A percentile compares a stretch with the other conserved stretches of the same genome.
These are phyloP conservation scores for Xylaria sp. DNA, from an alignment of 2,329 filamentous ascomycete species.

Conservation along the genomic window DNA sequence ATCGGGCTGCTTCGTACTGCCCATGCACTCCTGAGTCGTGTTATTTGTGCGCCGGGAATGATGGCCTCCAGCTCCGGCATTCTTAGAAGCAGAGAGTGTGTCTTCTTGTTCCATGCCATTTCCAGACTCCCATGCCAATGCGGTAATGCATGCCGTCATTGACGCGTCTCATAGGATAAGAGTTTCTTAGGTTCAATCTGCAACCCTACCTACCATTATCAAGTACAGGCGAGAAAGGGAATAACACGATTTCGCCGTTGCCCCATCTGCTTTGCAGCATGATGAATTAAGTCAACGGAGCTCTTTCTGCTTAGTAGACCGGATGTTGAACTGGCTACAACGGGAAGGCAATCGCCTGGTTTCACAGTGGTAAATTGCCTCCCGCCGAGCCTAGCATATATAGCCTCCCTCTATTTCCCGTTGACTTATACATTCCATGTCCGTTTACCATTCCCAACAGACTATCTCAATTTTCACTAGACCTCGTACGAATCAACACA, in stretches of 20 bases:
- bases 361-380: slow-evolving; percentile 4
- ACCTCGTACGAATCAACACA: slow-evolving; percentile 10
- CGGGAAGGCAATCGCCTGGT: slow-evolving; percentile 20
- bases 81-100: not conserved
- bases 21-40: not conserved
- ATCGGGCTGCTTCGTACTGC: not conserved
- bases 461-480: not conserved
- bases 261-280: slow-evolving; percentile 22
- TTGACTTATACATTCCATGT: slow-evolving; percentile 15
- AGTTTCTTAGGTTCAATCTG: slow-evolving; percentile 23
- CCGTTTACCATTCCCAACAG: slow-evolving; percentile 10
- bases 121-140: slow-evolving; percentile 21
- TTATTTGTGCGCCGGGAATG: slow-evolving; percentile 12
- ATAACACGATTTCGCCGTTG: slow-evolving; percentile 27
- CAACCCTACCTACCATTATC: slow-evolving; percentile 30
- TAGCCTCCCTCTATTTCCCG: slow-evolving; percentile 22
- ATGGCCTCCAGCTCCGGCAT: slow-evolving; percentile 7
- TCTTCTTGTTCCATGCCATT: slow-evolving; percentile 21
- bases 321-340: not conserved
- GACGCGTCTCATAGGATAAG: slow-evolving; percentile 21
- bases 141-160: slow-evolving; percentile 30
- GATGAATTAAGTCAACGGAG: slow-evolving; percentile 22
- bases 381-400: slow-evolving; percentile 32
- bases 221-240: slow-evolving; percentile 28
- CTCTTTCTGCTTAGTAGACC: slow-evolving; percentile 17